Percentiles rank a stretch among this genome's conserved stretches.
Conservation (phyloP, 2,329 filamentous ascomycete species). For the Dissoconium aciculare region DNA sequence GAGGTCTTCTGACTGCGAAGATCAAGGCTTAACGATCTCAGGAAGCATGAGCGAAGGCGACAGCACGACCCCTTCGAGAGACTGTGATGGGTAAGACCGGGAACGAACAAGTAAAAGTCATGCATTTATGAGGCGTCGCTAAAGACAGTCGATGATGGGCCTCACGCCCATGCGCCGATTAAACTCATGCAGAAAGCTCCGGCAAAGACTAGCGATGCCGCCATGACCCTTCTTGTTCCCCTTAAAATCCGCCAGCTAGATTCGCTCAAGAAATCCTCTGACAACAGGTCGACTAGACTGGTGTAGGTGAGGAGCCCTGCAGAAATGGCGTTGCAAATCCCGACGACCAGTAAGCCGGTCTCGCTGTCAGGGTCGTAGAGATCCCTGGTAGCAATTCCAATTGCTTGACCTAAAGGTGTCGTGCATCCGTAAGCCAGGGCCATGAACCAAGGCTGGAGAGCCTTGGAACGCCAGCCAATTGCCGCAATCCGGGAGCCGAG, state of each 20-base stretch:
- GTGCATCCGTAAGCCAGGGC: slow-evolving; percentile 43
- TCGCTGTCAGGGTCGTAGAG: slow-evolving; percentile 30
- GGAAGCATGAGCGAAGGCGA: too few relatives aligned
- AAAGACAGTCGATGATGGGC: too few relatives aligned
- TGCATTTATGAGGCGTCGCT: too few relatives aligned
- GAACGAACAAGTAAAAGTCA: too few relatives aligned
- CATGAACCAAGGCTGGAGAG: slow-evolving; percentile 58
- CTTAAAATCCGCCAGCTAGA: slow-evolving; percentile 43
- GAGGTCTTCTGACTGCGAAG: too few relatives aligned
- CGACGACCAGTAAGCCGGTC: slow-evolving; percentile 30
- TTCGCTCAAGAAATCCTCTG: slow-evolving; percentile 41
- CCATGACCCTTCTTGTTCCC: slow-evolving; percentile 42
- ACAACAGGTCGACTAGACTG: slow-evolving; percentile 31
- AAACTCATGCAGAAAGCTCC: slow-evolving; percentile 48
- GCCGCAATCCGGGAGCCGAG: slow-evolving; percentile 52
- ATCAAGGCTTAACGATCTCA: too few relatives aligned
- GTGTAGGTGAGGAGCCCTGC: slow-evolving; percentile 33
- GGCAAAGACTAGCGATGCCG: slow-evolving; percentile 42
- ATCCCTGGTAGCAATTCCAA: slow-evolving; percentile 29
- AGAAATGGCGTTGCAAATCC: slow-evolving; percentile 33
- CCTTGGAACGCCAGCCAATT: slow-evolving; percentile 34
- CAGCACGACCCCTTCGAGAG: too few relatives aligned
- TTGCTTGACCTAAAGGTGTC: slow-evolving; percentile 31
- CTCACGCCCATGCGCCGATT: slow-evolving; percentile 50
- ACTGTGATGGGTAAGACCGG: too few relatives aligned